Base-by-base conservation (phyloP, 1,139 yeast genomes). In the Kazachstania sp. region DNA sequence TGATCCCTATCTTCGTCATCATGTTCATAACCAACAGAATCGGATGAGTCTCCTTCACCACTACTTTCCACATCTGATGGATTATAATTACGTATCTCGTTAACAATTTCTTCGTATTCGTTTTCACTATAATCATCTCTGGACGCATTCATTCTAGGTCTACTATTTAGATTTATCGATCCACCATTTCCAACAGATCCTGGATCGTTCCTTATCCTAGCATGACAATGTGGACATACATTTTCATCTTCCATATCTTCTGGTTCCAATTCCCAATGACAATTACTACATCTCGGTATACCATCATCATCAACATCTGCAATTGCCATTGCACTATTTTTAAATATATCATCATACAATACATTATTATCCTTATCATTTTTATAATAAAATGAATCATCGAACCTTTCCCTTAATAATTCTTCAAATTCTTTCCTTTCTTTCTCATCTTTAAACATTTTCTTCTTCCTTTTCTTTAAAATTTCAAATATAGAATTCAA, bases 261-360 rank as follows among this genome's bases (percentile, higher is more conserved):
- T 3, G 53, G 52, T 39, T 61, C 65, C 12, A 84, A 79, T 60
- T 86, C 95, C 95, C 95, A 86, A 57, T 81, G 86, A 62, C 95
- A 86, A 47, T 76, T 73, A 2, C 86, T 79, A 60, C 95, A 86
- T 48, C 95, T 68, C 0, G 84, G 79, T 7, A 86, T 88, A 1
- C 90, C 92, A 61, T 86, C 95, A 26, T 80, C 81, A 32, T 67
- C 70, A 52, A 79, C 86, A 45, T 71, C 74, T 46, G 83, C 84
- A 2, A 81, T 68, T 0, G 81, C 79, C 32, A 72, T 63, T 1
- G 78, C 75, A 23, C 75, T 65, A 37, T 58, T 59, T 20, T 70
- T 65, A 61, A 83, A 83, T 7, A 74, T 61, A 31, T 71, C 72
- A 1, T 74, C 77, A 64, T 78, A 79, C 34, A 79, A 55, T 1